Base-by-base conservation (phyloP, 176 grass and related monocot species). In the Avena sativa region DNA sequence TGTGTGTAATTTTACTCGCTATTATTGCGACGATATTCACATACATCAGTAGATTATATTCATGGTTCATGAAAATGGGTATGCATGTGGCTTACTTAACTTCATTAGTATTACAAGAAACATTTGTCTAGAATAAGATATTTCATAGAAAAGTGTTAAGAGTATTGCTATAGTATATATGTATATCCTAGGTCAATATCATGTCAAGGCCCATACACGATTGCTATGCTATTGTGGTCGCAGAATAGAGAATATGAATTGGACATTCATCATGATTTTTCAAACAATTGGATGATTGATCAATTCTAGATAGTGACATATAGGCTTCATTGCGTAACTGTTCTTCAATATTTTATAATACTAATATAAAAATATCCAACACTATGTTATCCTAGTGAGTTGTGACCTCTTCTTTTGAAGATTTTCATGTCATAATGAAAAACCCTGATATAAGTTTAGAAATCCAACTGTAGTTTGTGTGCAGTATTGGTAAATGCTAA, bases 1-100 rank as follows among this genome's bases (percentile, higher is more conserved):
- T 52, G 74, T 88, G 84, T 89, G 95, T 87, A 89, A 47, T n/a
- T 63, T 51, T 8, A 38, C 9, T 49, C 13, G 5, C 56, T 79
- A n/a, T 47, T 75, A 40, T 40, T 40, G 38, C 38, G 1, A 40
- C 4, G 38, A 40, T 5, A 40, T 40, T 40, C 4, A 40, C 38
- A 40, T 0, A 40, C 38, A 4, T 38, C 36, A 5, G 4, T 38
- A 38, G 0, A 0, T 38, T 38, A 38, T 38, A 5, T 38, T 38
- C 36, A 38, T 0, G 0, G 36, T 38, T 38, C 36, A 38, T 38
- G 36, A 38, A 38, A 38, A 38, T 38, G 36, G 36, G 36, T 38
- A 38, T 38, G 36, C 36, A 38, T 38, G 36, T 38, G 36, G 36
- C 36, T 38, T 38, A 38, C 36, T 38, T 38, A 38, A 0, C 36